Evolutionary conservation across 805 yeast species (phyloP), one percentile per base, ranked within the genome.

Genomic region (Saccharomyces eubayanus): DNA sequence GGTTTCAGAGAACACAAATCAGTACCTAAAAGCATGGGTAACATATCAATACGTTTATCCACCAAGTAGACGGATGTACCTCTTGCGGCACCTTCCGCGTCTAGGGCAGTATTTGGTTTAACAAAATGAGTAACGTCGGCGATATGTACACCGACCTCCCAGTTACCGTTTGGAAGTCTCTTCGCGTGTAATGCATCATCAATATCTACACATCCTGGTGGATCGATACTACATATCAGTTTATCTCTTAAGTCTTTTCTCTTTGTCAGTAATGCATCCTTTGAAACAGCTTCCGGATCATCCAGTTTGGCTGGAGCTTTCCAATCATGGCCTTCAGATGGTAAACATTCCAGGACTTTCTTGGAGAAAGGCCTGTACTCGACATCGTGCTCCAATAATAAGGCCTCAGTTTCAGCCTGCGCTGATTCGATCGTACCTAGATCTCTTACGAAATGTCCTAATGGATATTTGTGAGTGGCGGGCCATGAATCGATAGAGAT

Each of bases 101-200:
- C 99, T 55, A 94, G 76, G 0, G 98, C 84, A 2, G 97, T 89
- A 57, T 84, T 86, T 0, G 99, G 85, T 70, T 90, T 89, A 48
- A 94, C 99, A 66, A 94, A 94, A 72, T 94, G 96, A 1, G 98
- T 89, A 30, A 94, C 99, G 72, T 94, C 99, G 9, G 99, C 99
- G 74, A 94, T 94, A 67, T 94, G 99, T 30, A 94, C 99, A 65
- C 99, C 99, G 53, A 94, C 96, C 69, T 94, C 96, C 75, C 81
- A 90, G 67, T 92, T 89, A 0, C 99, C 99, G 68, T 94, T 94
- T 1, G 96, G 90, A 50, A 94, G 77, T 52, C 68, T 67, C 58
- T 79, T 74, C 0, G 98, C 98, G 67, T 94, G 99, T 49, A 94
- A 75, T 1, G 99, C 99, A 74, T 94, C 97, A 74, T 94, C 99